A percentile compares a stretch with the other conserved stretches of the same genome.
These are phyloP conservation scores for Curvularia sp. DNA, from an alignment of 2,329 filamentous ascomycete species.

Conservation along the genomic window DNA sequence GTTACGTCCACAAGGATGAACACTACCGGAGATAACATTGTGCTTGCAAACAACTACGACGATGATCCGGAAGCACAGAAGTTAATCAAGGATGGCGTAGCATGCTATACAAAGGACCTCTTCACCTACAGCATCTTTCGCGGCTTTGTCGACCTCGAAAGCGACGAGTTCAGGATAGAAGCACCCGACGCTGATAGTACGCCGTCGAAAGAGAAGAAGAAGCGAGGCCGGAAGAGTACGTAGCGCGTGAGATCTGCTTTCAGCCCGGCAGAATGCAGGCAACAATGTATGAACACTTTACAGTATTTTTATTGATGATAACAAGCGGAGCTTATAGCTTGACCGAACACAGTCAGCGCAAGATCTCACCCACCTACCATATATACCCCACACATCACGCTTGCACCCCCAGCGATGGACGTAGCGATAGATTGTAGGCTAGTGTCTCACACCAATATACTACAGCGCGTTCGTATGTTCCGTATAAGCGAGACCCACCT, in stretches of 20 bases:
- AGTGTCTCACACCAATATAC: background rate
- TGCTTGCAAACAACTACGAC: conserved; percentile 49
- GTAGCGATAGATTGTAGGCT: background rate
- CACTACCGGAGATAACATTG: conserved; percentile 38
- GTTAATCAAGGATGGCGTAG: conserved; percentile 44
- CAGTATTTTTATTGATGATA: conserved; percentile 12
- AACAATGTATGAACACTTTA: background rate
- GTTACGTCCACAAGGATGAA: conserved; percentile 37
- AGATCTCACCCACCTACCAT: background rate
- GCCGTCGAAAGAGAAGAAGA: conserved; percentile 23
- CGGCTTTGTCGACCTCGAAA: conserved; percentile 52
- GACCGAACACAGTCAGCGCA: background rate
- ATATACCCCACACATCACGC: conserved; percentile 1
- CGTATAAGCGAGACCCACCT: conserved; percentile 21
- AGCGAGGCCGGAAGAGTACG: conserved; percentile 24
- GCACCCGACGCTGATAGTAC: conserved; percentile 4
- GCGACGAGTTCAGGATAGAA: conserved; percentile 50
- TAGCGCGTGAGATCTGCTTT: background rate
- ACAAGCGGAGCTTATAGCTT: conserved; percentile 7
- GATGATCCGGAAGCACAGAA: conserved; percentile 47
- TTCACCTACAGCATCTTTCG: conserved; percentile 54
- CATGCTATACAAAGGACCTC: conserved; percentile 54
- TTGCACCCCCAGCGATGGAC: background rate
- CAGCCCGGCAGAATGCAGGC: background rate
- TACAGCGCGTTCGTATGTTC: background rate